phyloP scores from a whole-genome alignment of 2,329 filamentous ascomycete species.

The Bipolaris zeicola region DNA sequence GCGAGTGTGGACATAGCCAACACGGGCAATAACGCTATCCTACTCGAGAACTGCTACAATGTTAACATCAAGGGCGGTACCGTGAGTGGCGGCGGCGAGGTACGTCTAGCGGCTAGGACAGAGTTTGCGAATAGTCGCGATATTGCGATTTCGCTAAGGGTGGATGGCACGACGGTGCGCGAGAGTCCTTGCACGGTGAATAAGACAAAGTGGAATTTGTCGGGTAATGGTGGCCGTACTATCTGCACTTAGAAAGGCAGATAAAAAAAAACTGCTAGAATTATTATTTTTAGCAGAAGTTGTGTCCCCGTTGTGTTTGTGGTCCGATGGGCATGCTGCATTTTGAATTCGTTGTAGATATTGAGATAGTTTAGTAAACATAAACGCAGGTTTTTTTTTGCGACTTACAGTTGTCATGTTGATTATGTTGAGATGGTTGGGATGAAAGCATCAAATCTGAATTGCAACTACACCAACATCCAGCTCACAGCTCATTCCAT shows the following conservation, averaged over 20 bases:
- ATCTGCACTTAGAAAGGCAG: constrained; percentile 23
- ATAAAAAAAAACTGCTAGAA: neutral
- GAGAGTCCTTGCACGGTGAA: constrained; percentile 63
- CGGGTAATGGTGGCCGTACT: constrained; percentile 50
- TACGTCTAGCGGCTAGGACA: constrained; percentile 57
- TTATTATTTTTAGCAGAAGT: too few species aligned
- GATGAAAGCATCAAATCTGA: too few species aligned
- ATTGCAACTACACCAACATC: too few species aligned
- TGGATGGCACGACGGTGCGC: constrained; percentile 58
- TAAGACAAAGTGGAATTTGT: constrained; percentile 55
- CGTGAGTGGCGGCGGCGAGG: constrained; percentile 62
- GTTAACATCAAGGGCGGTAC: constrained; percentile 58
- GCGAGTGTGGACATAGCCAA: constrained; percentile 55
- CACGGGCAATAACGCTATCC: constrained; percentile 62
- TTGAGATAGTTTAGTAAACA: neutral
- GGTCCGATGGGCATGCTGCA: too few species aligned
- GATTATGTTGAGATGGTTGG: too few species aligned
- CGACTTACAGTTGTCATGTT: too few species aligned
- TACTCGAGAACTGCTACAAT: constrained; percentile 67
- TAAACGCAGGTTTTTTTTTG: too few species aligned
- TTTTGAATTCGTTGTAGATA: constrained; percentile 1
- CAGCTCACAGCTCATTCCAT: constrained; percentile 26
- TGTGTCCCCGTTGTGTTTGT: too few species aligned
- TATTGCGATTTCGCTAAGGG: constrained; percentile 56
- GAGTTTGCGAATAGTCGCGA: constrained; percentile 63